phyloP scores from a whole-genome alignment of 208 protist genomes.

The Trypanosomatidae sp. region DNA sequence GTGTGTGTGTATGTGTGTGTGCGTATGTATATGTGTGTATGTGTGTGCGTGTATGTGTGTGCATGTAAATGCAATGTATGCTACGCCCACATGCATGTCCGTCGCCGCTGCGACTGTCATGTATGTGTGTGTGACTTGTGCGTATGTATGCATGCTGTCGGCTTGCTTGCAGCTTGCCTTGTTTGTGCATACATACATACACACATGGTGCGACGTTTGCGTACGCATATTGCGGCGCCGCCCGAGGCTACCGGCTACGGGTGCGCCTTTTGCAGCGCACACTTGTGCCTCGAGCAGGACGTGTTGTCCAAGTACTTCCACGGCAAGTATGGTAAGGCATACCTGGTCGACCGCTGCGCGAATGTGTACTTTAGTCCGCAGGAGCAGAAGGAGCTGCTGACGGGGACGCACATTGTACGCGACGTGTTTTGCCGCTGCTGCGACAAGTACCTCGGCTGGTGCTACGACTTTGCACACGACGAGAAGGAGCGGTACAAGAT shows the following conservation, averaged over 20 bases:
- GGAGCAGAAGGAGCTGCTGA: constrained; percentile 71
- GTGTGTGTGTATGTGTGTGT: background rate
- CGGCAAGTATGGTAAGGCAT: constrained; percentile 52
- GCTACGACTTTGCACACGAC: constrained; percentile 65
- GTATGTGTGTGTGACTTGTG: too few species aligned
- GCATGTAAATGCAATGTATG: too few species aligned
- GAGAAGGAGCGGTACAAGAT: constrained; percentile 73
- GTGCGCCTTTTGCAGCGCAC: constrained; percentile 56
- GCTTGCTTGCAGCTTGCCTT: too few species aligned
- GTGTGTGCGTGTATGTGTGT: too few species aligned
- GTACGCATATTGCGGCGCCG: constrained; percentile 21
- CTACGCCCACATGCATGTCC: too few species aligned
- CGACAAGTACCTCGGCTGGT: constrained; percentile 67
- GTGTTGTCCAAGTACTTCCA: constrained; percentile 58
- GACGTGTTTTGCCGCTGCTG: constrained; percentile 66
- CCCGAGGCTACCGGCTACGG: constrained; percentile 26
- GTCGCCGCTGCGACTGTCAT: too few species aligned
- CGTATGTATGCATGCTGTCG: too few species aligned
- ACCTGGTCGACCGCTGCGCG: constrained; percentile 53
- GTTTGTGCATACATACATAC: too few species aligned
- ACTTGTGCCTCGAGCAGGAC: constrained; percentile 46
- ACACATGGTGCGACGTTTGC: constrained; percentile 21
- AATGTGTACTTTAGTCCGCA: constrained; percentile 62
- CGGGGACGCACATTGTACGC: constrained; percentile 56
- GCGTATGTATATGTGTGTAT: too few species aligned